A percentile compares a stretch with the other conserved stretches of the same genome.
phyloP scores from a whole-genome alignment of 2,329 filamentous ascomycete genomes.

The Ceratocystis huliohia region DNA sequence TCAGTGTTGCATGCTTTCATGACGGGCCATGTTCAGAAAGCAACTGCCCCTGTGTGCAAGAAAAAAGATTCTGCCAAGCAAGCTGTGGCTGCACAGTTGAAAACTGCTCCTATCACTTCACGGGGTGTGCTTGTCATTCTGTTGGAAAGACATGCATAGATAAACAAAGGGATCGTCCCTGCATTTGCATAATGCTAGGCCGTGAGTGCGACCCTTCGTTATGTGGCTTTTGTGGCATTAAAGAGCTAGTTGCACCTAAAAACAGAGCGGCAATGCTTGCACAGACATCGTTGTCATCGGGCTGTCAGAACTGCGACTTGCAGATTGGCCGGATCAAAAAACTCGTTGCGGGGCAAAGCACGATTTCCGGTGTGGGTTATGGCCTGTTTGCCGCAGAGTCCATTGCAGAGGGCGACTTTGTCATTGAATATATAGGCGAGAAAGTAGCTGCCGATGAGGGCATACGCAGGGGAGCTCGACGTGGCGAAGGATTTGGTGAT shows the following conservation, averaged over 20 bases:
- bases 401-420: constrained; percentile 55
- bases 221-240: constrained; percentile 55
- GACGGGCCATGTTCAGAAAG: constrained; percentile 50
- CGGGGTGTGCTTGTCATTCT: constrained; percentile 51
- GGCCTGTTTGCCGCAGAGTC: constrained; percentile 61
- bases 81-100: constrained; percentile 52
- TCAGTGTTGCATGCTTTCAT: constrained; percentile 55
- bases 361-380: constrained; percentile 56
- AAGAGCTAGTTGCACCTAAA: constrained; percentile 10
- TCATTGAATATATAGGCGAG: constrained; percentile 73
- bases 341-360: constrained; percentile 56
- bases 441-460: constrained; percentile 58
- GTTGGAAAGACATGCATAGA: constrained; percentile 46
- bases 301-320: constrained; percentile 60
- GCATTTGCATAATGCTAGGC: constrained; percentile 58
- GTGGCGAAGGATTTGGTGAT: constrained; percentile 45
- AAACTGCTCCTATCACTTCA: constrained; percentile 50
- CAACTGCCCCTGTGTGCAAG: constrained; percentile 50
- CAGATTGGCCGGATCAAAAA: constrained; percentile 55
- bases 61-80: constrained; percentile 56
- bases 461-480: constrained; percentile 50
- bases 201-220: constrained; percentile 71
- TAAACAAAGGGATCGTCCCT: constrained; percentile 46
- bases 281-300: constrained; percentile 40
- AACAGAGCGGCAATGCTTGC: constrained; percentile 5